Evolutionary conservation across 805 yeast genomes (phyloP).

Genomic region (Wickerhamiella azymoides): DNA sequence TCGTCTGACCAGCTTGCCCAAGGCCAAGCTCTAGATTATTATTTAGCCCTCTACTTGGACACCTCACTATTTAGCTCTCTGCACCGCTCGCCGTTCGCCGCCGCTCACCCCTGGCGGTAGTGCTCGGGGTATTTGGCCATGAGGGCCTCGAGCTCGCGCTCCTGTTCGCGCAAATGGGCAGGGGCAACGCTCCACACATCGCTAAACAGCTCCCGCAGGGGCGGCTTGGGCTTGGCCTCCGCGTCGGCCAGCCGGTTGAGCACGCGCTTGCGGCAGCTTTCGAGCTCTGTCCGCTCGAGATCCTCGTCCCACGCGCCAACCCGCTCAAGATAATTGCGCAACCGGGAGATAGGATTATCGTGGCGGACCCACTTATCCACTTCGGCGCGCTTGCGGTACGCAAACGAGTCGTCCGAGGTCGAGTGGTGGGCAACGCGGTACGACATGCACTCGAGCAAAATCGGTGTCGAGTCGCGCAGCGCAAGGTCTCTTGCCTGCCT

Average conservation of each 20-base stretch:
- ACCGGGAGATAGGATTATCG: slow-evolving; percentile 24
- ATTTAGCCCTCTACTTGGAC: background rate
- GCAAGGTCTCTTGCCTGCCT: slow-evolving; percentile 20
- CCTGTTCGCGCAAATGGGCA: slow-evolving; percentile 19
- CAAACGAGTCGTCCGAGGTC: slow-evolving; percentile 26
- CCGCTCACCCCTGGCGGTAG: too few species aligned
- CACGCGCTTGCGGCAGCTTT: slow-evolving; percentile 17
- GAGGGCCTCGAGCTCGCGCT: slow-evolving; percentile 20
- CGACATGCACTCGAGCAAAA: slow-evolving; percentile 26
- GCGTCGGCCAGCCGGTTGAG: slow-evolving; percentile 21
- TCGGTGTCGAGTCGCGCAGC: slow-evolving; percentile 18
- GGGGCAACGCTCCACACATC: slow-evolving; percentile 19
- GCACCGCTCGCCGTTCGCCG: too few species aligned
- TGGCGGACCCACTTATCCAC: slow-evolving; percentile 25
- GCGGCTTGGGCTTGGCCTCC: slow-evolving; percentile 22
- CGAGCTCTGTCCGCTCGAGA: slow-evolving; percentile 18
- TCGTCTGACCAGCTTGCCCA: slow-evolving; percentile 38
- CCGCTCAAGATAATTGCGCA: slow-evolving; percentile 23
- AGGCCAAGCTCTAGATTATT: slow-evolving; percentile 6
- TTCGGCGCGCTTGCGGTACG: slow-evolving; percentile 23
- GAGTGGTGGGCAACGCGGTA: slow-evolving; percentile 27
- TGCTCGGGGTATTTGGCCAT: slow-evolving; percentile 21
- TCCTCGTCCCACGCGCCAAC: slow-evolving; percentile 23
- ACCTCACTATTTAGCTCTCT: slow-evolving; percentile 13
- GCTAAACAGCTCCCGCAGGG: slow-evolving; percentile 18